phyloP scores from a whole-genome alignment of 1,284 basidiomycete species.

The Cystobasidium pallidum region DNA sequence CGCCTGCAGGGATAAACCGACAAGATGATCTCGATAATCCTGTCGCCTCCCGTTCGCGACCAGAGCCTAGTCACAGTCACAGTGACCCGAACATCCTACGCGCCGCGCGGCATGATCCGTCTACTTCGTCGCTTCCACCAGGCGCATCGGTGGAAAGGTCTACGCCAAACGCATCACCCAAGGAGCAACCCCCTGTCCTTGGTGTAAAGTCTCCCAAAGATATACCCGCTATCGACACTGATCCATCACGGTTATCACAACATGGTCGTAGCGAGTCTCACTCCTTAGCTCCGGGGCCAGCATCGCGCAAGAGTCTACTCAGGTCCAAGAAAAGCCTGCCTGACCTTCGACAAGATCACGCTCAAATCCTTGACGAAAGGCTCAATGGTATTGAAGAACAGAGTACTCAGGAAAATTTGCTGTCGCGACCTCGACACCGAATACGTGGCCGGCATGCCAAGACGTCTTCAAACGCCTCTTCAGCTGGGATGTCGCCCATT shows the following conservation, averaged over 20 bases:
- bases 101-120: background rate
- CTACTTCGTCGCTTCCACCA: background rate
- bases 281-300: constrained; percentile 58
- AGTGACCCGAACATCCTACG: constrained; percentile 3
- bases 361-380: constrained; percentile 54
- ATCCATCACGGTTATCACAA: constrained; percentile 52
- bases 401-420: background rate
- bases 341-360: constrained; percentile 69
- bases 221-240: constrained; percentile 20
- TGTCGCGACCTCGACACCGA: background rate
- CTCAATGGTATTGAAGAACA: constrained; percentile 31
- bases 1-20: constrained; percentile 1
- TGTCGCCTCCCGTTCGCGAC: background rate
- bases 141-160: background rate
- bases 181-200: background rate
- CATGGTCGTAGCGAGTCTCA: constrained; percentile 68
- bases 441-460: constrained; percentile 5
- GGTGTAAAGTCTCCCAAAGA: constrained; percentile 2
- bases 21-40: constrained; percentile 5
- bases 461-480: constrained; percentile 17
- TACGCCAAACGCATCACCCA: background rate
- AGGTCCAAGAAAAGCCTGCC: constrained; percentile 79
- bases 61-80: constrained; percentile 19
- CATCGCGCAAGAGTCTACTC: constrained; percentile 42
- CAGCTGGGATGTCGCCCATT: constrained; percentile 13